phyloP scores from a whole-genome alignment of 148 eudicot species.

The Polygonum aviculare region DNA sequence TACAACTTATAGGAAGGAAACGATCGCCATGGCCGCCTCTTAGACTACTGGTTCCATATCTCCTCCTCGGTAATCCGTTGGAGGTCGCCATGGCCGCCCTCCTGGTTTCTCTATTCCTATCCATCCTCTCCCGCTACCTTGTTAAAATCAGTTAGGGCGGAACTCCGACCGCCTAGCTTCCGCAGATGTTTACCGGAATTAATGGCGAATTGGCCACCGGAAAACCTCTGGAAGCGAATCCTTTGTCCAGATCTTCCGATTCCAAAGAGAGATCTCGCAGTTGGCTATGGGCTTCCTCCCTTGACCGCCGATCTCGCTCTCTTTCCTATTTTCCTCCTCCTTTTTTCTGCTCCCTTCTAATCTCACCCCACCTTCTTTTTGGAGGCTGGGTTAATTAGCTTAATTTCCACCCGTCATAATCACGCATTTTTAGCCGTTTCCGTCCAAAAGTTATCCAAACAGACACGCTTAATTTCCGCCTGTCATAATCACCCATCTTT shows the following conservation, averaged over 20 bases:
- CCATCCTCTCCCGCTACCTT: constrained; percentile 31
- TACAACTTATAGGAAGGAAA: constrained; percentile 36
- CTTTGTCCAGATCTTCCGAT: constrained; percentile 23
- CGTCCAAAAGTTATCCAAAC: too few species aligned
- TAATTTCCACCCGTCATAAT: too few species aligned
- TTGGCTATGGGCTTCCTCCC: not conserved
- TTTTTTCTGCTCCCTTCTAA: too few species aligned
- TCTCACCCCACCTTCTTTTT: too few species aligned
- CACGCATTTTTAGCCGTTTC: too few species aligned
- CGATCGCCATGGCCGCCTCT: constrained; percentile 69
- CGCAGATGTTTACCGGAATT: constrained; percentile 13
- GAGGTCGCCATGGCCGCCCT: constrained; percentile 35
- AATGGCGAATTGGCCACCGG: constrained; percentile 12
- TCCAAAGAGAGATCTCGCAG: constrained; percentile 22
- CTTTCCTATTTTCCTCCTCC: too few species aligned
- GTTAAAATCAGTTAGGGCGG: not conserved
- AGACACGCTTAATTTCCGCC: too few species aligned
- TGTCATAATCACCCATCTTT: too few species aligned
- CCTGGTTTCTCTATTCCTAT: constrained; percentile 69
- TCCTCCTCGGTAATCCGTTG: constrained; percentile 51
- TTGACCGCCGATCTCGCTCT: constrained; percentile 12
- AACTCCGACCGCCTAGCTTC: not conserved
- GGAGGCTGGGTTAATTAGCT: too few species aligned
- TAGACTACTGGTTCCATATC: constrained; percentile 45
- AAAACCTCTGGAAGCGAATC: constrained; percentile 8